Base-by-base conservation (phyloP, 2,329 filamentous ascomycete genomes). In the Fonsecaea monophora region DNA sequence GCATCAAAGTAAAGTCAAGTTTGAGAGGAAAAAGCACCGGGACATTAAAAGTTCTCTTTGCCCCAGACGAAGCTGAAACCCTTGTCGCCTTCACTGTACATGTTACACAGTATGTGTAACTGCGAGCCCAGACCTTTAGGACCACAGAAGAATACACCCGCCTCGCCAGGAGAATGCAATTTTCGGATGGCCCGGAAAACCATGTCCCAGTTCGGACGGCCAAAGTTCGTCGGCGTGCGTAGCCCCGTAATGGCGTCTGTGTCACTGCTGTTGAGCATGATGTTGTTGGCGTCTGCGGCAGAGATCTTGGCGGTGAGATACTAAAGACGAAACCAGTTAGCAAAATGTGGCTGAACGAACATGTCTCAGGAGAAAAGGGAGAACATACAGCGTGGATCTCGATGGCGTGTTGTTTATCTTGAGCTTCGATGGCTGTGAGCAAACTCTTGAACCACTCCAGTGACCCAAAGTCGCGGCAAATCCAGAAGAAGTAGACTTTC, bases 401-500 rank as follows among this genome's bases (percentile, higher is more conserved):
- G 78, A 96, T 95, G 70, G 90, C 86, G 78, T 92, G 88, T 74
- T 92, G 89, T 69, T 92, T 84, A 80, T 96, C 92, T 80, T 95
- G 92, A 0, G 90, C 90, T 80, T 95, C 92, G 73, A 96, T 94
- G 62, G 92, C 92, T 70, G 93, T 84, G 15, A 96, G 85, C 67
- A 96, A 82, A 32, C 90, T 94, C 58, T 91, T 86, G 84, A 95
- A 95, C 92, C 92, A 96, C 82, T 95, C 92, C 74, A 95, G 94
- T 0, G 90, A 92, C 38, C 90, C 91, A 75, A 94, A 94, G 78
- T 95, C 92, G 78, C 92, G 86, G 83, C 92, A 94, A 69, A 95
- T 89, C 92, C 92, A 95, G 85, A 95, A 93, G 83, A 95, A 95
- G 82, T 95, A 96, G 30, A 96, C 91, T 79, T 95, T 96, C 75